Conservation (phyloP, 1,284 basidiomycete species). For the Moesziomyces aphidis region DNA sequence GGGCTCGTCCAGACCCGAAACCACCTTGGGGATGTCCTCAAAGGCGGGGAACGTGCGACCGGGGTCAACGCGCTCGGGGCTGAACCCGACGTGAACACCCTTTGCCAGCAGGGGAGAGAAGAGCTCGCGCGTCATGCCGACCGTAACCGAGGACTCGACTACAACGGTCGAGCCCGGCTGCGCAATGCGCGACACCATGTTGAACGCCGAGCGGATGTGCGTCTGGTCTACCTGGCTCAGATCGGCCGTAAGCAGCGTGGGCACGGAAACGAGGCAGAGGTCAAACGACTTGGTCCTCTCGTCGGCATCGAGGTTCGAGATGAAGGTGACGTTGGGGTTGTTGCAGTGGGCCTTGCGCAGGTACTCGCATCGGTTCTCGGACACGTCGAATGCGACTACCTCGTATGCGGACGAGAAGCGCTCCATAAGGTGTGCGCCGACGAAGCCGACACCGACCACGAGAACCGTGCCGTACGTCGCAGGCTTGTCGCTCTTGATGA, state of each 20-base stretch:
- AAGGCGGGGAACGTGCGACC: slow-evolving; percentile 29
- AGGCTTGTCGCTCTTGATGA: slow-evolving; percentile 4
- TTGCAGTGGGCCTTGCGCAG: slow-evolving; percentile 25
- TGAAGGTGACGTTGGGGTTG: slow-evolving; percentile 37
- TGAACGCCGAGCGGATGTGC: slow-evolving; percentile 31
- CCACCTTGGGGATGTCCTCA: slow-evolving; percentile 43
- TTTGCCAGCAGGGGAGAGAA: slow-evolving; percentile 23
- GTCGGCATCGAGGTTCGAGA: slow-evolving; percentile 26
- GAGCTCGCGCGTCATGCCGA: slow-evolving; percentile 38
- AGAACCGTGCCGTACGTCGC: slow-evolving; percentile 27
- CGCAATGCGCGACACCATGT: slow-evolving; percentile 23
- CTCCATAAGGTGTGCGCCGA: slow-evolving; percentile 38
- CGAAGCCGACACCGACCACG: slow-evolving; percentile 35
- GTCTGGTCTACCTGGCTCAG: slow-evolving; percentile 17
- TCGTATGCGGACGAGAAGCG: slow-evolving; percentile 37
- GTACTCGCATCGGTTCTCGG: slow-evolving; percentile 21
- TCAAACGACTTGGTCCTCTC: slow-evolving; percentile 26
- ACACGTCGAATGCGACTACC: slow-evolving; percentile 34
- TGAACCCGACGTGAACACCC: slow-evolving; percentile 33
- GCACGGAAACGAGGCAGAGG: slow-evolving; percentile 35
- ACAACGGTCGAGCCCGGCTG: slow-evolving; percentile 37
- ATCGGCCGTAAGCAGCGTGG: slow-evolving; percentile 33
- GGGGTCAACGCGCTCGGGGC: slow-evolving; percentile 39
- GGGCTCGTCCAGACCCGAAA: slow-evolving; percentile 20
- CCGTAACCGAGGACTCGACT: slow-evolving; percentile 32